Evolutionary conservation across 306 rosid genomes (phyloP).

Genomic region (Astragalus glycyphyllos): DNA sequence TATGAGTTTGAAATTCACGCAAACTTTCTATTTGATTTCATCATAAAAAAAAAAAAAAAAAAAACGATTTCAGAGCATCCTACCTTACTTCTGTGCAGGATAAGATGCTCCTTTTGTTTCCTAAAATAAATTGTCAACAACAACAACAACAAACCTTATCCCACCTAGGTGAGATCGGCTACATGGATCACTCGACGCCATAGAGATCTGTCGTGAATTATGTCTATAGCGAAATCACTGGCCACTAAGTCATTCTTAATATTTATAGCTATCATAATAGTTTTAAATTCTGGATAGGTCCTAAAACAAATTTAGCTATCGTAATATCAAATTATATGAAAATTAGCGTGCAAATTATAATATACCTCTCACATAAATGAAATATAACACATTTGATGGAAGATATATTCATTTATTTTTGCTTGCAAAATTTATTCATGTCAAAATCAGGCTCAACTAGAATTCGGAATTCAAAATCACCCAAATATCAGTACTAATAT

Average conservation of each 20-base stretch:
- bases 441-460: slow-evolving; percentile 31
- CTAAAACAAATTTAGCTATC: slow-evolving; percentile 13
- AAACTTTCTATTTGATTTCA: slow-evolving; percentile 1
- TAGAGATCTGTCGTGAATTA: no score
- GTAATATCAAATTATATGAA: slow-evolving; percentile 14
- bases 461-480: slow-evolving; percentile 30
- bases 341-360: neutral
- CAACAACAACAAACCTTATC: no score
- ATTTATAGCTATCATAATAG: no score
- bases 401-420: neutral
- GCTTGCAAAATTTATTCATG: slow-evolving; percentile 12
- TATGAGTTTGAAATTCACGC: neutral
- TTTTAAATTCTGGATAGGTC: neutral
- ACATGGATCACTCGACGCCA: no score
- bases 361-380: slow-evolving; percentile 21
- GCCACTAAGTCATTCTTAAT: no score
- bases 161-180: no score
- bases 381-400: slow-evolving; percentile 6
- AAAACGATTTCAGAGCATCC: neutral
- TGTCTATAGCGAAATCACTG: no score
- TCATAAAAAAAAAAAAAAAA: neutral
- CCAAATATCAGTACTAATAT: slow-evolving; percentile 12
- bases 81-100: neutral
- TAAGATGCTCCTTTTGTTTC: neutral
- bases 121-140: neutral